Percentiles rank a stretch among this genome's conserved stretches.
These are phyloP conservation scores for Neurospora sp. DNA, from an alignment of 495 filamentous ascomycete genomes.

Conservation along the genomic window DNA sequence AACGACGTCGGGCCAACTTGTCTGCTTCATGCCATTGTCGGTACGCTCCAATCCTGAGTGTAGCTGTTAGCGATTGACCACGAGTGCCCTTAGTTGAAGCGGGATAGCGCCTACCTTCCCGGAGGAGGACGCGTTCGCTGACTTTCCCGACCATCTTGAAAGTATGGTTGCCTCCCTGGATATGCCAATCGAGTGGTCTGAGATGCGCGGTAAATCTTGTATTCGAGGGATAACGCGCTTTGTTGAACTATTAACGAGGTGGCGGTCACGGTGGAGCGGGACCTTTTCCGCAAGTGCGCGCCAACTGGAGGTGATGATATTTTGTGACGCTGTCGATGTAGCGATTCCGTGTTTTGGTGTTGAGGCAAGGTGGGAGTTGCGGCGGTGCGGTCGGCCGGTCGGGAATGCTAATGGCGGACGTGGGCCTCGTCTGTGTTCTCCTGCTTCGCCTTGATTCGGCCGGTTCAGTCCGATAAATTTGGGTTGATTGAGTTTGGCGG, in stretches of 20 bases:
- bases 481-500: not conserved
- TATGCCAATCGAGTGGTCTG: not conserved
- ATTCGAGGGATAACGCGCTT: not conserved
- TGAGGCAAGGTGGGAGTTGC: not conserved
- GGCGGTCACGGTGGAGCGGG: not conserved
- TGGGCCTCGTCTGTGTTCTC: not conserved
- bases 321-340: not conserved
- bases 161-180: not conserved
- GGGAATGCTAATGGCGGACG: not conserved
- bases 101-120: conserved; percentile 32
- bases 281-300: not conserved
- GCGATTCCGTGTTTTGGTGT: not conserved
- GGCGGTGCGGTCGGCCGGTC: not conserved
- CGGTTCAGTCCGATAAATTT: not conserved
- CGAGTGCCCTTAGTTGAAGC: not conserved
- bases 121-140: conserved; percentile 41
- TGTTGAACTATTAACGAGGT: not conserved
- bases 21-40: conserved; percentile 93
- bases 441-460: not conserved
- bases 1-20: conserved; percentile 82
- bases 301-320: not conserved
- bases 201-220: not conserved
- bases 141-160: conserved; percentile 42
- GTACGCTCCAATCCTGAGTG: conserved; percentile 79
- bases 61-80: conserved; percentile 4